Evolutionary conservation across 495 filamentous ascomycete genomes (phyloP).

Genomic region (Neurospora sp.): DNA sequence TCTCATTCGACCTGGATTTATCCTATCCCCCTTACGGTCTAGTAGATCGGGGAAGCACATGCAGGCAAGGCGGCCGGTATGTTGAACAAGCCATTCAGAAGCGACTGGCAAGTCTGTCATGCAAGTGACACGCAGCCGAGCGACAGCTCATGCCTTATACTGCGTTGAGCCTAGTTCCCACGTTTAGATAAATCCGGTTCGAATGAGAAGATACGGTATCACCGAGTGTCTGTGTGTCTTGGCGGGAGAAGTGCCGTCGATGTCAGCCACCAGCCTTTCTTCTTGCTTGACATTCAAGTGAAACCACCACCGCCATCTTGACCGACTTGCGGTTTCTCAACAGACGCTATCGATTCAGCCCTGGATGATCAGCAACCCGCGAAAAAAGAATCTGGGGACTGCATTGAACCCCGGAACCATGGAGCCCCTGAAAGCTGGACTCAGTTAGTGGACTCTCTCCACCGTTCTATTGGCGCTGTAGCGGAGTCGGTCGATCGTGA

Average conservation of each 20-base stretch:
- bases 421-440: background rate
- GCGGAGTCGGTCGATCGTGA: background rate
- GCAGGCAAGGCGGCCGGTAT: too few species aligned
- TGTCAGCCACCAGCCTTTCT: background rate
- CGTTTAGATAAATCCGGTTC: too few species aligned
- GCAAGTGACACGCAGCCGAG: too few species aligned
- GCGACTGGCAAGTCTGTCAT: too few species aligned
- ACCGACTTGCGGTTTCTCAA: background rate
- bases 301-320: background rate
- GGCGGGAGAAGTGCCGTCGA: background rate
- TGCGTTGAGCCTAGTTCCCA: too few species aligned
- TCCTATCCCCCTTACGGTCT: too few species aligned
- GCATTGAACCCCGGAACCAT: background rate
- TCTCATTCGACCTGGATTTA: too few species aligned
- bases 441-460: background rate
- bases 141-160: too few species aligned
- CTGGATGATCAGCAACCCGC: background rate
- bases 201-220: background rate
- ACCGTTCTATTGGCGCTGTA: background rate
- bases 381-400: background rate
- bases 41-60: too few species aligned
- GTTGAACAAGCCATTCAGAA: too few species aligned
- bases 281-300: background rate
- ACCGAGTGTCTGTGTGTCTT: background rate
- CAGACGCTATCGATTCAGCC: background rate